Percentiles rank a stretch among this genome's conserved stretches.
These are phyloP conservation scores for Metschnikowia reukaufii DNA, from an alignment of 805 yeast species.

Conservation along the genomic window DNA sequence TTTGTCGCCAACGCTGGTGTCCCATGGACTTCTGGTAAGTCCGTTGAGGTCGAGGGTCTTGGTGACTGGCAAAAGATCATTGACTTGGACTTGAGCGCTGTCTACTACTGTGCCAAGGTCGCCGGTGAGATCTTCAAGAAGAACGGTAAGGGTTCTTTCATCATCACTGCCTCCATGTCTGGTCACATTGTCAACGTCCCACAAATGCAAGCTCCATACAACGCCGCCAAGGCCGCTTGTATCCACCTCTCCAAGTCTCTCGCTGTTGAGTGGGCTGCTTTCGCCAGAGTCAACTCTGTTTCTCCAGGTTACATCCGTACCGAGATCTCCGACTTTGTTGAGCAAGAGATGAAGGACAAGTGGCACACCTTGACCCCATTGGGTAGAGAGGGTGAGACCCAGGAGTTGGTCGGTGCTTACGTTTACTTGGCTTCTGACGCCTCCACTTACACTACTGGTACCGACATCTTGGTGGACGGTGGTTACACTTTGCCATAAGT, in stretches of 20 bases:
- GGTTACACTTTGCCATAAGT: conserved; percentile 38
- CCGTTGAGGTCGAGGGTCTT: conserved; percentile 36
- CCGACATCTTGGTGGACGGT: conserved; percentile 47
- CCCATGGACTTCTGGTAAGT: conserved; percentile 58
- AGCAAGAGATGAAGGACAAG: conserved; percentile 29
- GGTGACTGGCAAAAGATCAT: conserved; percentile 37
- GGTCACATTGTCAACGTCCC: conserved; percentile 50
- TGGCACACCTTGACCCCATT: conserved; percentile 45
- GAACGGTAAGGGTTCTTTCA: conserved; percentile 43
- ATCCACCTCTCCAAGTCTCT: conserved; percentile 44
- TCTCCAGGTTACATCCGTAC: conserved; percentile 47
- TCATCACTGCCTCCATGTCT: conserved; percentile 47
- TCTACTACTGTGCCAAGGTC: conserved; percentile 44
- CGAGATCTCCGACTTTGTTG: conserved; percentile 40
- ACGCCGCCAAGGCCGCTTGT: conserved; percentile 48
- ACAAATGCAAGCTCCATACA: conserved; percentile 47
- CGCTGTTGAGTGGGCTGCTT: conserved; percentile 50
- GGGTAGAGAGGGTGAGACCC: conserved; percentile 46
- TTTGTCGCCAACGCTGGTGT: conserved; percentile 94
- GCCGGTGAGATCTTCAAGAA: conserved; percentile 41
- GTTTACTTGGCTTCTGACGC: conserved; percentile 46
- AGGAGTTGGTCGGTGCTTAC: conserved; percentile 49
- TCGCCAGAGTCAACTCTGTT: conserved; percentile 43
- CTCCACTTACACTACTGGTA: conserved; percentile 44
- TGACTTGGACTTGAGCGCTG: conserved; percentile 43